Percentiles rank a stretch among this genome's conserved stretches.
phyloP scores from a whole-genome alignment of 2,329 filamentous ascomycete genomes.

The Passalora sequoiae region DNA sequence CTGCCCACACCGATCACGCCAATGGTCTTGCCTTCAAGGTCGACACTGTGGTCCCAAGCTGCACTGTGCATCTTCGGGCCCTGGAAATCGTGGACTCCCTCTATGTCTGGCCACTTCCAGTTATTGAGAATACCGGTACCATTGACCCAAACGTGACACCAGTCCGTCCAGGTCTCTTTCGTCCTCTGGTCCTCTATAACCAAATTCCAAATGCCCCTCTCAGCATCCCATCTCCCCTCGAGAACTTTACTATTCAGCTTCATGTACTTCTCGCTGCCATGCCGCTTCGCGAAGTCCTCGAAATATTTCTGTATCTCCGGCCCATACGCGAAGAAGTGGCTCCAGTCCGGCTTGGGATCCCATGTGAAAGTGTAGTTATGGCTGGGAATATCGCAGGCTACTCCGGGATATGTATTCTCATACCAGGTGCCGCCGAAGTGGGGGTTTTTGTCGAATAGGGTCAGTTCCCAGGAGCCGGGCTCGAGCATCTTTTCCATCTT shows the following conservation, averaged over 20 bases:
- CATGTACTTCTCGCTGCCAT: slow-evolving; percentile 37
- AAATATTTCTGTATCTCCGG: slow-evolving; percentile 43
- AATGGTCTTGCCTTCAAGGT: slow-evolving; percentile 36
- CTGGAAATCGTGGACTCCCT: slow-evolving; percentile 42
- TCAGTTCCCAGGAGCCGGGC: no score
- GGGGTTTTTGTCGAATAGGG: slow-evolving; percentile 5
- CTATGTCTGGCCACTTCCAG: slow-evolving; percentile 33
- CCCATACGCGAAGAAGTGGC: slow-evolving; percentile 36
- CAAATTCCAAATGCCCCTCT: slow-evolving; percentile 35
- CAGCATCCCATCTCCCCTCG: slow-evolving; percentile 38
- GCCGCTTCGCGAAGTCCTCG: slow-evolving; percentile 36
- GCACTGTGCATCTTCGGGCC: slow-evolving; percentile 42
- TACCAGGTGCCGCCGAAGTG: slow-evolving; percentile 13
- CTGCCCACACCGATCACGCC: slow-evolving; percentile 44
- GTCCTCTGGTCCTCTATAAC: slow-evolving; percentile 27
- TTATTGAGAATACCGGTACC: slow-evolving; percentile 38
- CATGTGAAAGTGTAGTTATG: slow-evolving; percentile 34
- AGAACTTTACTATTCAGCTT: slow-evolving; percentile 37
- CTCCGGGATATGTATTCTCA: slow-evolving; percentile 17
- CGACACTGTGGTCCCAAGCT: slow-evolving; percentile 43
- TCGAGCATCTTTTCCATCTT: no score
- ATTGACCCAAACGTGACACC: slow-evolving; percentile 42
- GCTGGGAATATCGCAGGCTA: slow-evolving; percentile 19
- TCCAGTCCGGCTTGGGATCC: slow-evolving; percentile 28
- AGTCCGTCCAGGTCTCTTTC: slow-evolving; percentile 34